Base-by-base conservation (phyloP, 495 filamentous ascomycete genomes). In the Pyrenula aspistea region DNA sequence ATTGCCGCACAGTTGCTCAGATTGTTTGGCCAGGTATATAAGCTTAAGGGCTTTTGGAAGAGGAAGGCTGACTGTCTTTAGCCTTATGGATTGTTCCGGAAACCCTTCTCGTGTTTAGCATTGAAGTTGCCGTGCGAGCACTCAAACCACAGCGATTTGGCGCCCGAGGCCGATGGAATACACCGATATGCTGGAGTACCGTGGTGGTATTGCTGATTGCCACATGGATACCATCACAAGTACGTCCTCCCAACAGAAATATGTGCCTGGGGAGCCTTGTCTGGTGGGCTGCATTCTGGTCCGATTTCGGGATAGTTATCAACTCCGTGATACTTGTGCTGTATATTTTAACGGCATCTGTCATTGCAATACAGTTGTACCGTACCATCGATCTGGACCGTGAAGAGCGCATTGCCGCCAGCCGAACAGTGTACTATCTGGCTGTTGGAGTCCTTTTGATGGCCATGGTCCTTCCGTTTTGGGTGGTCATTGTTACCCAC, bases 391-490 rank as follows among this genome's bases (percentile, higher is more conserved):
- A 53, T 20, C 42, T 68, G 49, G 60, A 67, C 59, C 42, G 58
- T 21, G 59, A 64, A 31, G 64, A 71, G 53, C 49, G 70, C 50
- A 68, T 73, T 53, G 64, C 68, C 10, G 68, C 70, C 12, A 70
- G 63, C 12, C 59, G 69, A 53, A 65, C 69, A 60, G 66, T 70
- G 0, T 73, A 71, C 54, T 71, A 73, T 57, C 59, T 69, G 12
- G 59, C 61, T 2, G 53, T 69, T 51, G 63, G 60, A 12, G 58
- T 66, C 20, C 54, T 64, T 2, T 59, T 66, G 20, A 57, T 70
- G 52, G 57, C 55, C 0, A 63, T 71, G 22, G 57, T 68, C 2
- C 56, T 70, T 52, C 70, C 70, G 22, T 70, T 59, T 52, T 73
- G 67, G 57, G 61, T 54, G 2, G 59, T 58, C 31, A 53, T 59